Evolutionary conservation across 257 asterid species (phyloP), one percentile per base, ranked within the genome.

Genomic region (Fraxinus americana): DNA sequence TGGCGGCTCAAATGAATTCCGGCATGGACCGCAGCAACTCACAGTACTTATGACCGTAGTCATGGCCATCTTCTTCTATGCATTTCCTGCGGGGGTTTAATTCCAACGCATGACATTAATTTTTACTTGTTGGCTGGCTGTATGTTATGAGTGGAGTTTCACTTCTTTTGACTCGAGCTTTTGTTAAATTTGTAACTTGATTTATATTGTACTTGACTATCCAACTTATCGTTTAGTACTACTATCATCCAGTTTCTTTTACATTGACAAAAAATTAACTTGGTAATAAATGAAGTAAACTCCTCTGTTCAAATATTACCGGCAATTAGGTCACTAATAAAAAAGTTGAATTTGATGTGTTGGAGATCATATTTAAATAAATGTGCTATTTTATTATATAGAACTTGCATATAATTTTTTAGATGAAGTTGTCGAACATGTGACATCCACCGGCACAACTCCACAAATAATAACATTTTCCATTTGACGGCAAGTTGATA

Each of bases 1-100:
- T 8, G 78, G 35, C 7, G 45, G 12, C 6, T 68, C 83, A 4
- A 54, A 73, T 1, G 92, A 85, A 27, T 80, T 67, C 54, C 73
- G 57, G 74, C 76, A 32, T 68, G 70, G 78, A 45, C 87, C 90
- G 27, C 85, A 38, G 30, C 67, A 59, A 8, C 50, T 84, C 3
- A 7, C 73, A 0, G 87, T 81, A 45, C 65, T 57, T 35, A 2
- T 71, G n/a, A 38, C 71, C 0, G 61, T 77, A 61, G 84, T 79
- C 25, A 7, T 77, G 76, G 80, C 81, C 7, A 16, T 85, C 69
- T 72, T 85, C 83, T 76, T 78, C 74, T 38, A 25, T 57, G 83
- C 81, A 71, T 77, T 78, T 38, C 83, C 83, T 7, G 39, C 61
- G 0, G 72, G 72, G 17, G 29, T 59, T 57, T 59, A 59, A 54